Conservation (phyloP, 768 basidiomycete species). For the Boletus patriciae region DNA sequence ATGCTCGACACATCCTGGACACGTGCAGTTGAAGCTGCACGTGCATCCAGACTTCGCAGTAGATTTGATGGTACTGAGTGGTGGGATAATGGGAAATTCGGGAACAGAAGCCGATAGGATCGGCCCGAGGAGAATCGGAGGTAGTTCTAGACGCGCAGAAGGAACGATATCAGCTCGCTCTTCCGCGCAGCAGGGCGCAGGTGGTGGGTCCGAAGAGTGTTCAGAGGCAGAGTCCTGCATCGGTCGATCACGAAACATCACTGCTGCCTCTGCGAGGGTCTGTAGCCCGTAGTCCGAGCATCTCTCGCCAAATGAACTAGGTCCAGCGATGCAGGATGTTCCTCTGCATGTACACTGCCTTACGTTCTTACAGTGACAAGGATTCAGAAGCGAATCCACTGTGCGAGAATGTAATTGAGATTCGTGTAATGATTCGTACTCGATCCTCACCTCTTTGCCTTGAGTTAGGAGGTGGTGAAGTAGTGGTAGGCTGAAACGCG, state of each 20-base stretch:
- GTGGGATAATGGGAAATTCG: conserved; percentile 57
- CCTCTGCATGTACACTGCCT: conserved; percentile 54
- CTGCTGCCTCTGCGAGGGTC: conserved; percentile 41
- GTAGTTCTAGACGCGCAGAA: conserved; percentile 41
- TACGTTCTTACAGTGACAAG: conserved; percentile 58
- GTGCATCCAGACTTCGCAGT: conserved; percentile 70
- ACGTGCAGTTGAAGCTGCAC: conserved; percentile 66
- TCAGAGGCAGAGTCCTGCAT: conserved; percentile 1
- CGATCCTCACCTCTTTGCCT: conserved; percentile 49
- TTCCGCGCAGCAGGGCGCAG: conserved; percentile 25
- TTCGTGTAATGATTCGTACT: not conserved
- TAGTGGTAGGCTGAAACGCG: conserved; percentile 35
- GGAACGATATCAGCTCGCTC: not conserved
- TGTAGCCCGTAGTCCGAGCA: conserved; percentile 26
- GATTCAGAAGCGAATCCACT: conserved; percentile 66
- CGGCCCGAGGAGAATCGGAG: conserved; percentile 44
- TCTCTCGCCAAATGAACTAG: conserved; percentile 3
- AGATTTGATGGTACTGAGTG: conserved; percentile 56
- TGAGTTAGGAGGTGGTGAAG: conserved; percentile 38
- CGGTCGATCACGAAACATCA: conserved; percentile 18
- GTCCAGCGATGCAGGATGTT: conserved; percentile 1
- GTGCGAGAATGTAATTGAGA: conserved; percentile 7
- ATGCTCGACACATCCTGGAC: conserved; percentile 73
- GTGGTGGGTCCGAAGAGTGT: conserved; percentile 7
- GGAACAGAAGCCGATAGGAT: conserved; percentile 32